These are phyloP conservation scores for Pelargonium citronellum DNA, from an alignment of 441 rosid species.

Conservation along the genomic window DNA sequence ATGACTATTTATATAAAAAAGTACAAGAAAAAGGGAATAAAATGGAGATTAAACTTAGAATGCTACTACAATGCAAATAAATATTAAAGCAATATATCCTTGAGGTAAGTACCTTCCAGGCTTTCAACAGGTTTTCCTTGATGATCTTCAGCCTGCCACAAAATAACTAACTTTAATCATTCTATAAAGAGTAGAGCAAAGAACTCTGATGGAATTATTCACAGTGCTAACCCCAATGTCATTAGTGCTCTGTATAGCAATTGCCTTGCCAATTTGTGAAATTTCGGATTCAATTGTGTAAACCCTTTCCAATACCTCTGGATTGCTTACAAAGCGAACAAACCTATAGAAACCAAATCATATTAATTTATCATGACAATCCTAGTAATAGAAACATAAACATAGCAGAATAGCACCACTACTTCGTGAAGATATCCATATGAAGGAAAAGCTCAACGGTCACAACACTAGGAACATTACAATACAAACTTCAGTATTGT, in stretches of 20 bases:
- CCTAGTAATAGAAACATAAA: constrained; percentile 1
- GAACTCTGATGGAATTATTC: constrained; percentile 30
- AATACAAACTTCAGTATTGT: not conserved
- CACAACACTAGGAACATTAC: not conserved
- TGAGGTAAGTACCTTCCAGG: constrained; percentile 54
- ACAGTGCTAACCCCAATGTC: constrained; percentile 49
- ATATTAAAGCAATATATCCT: constrained; percentile 11
- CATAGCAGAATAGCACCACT: constrained; percentile 8
- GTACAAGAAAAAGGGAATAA: not conserved
- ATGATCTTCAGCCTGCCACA: constrained; percentile 50
- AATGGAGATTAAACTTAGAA: not conserved
- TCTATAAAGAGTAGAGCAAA: not conserved
- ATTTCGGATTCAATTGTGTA: constrained; percentile 82
- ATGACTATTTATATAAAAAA: not conserved
- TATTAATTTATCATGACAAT: constrained; percentile 16
- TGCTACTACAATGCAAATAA: constrained; percentile 6
- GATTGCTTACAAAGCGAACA: constrained; percentile 97
- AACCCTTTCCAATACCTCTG: constrained; percentile 83
- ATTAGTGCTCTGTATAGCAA: constrained; percentile 65
- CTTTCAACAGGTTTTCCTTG: constrained; percentile 41
- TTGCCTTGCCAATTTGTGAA: constrained; percentile 83
- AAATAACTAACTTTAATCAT: constrained; percentile 4
- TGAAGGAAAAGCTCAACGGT: not conserved
- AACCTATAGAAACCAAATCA: constrained; percentile 45
- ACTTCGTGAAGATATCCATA: not conserved